Base-by-base conservation (phyloP, 2,329 filamentous ascomycete genomes). In the Cladorrhinum sp. region DNA sequence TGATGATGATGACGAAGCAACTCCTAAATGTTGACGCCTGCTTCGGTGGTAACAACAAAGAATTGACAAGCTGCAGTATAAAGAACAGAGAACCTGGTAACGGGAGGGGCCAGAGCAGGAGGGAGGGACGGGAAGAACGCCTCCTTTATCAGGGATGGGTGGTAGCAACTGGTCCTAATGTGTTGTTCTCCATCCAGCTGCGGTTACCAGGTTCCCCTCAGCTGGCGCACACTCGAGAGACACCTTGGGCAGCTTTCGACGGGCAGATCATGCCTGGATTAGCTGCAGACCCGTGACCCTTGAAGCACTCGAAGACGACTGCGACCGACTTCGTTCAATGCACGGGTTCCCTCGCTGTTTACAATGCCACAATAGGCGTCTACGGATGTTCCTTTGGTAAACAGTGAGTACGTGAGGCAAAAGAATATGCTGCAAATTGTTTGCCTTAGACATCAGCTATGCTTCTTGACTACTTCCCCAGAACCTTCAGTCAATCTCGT, bases 61-160 rank as follows among this genome's bases (percentile, higher is more conserved):
- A 10, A 36, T 13, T n/a, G 36, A 58, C 29, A 29, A 48, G 18
- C 7, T 24, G 27, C 20, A 64, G 51, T 29, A 9, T 50, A 45
- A 25, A 45, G 66, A 64, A 22, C 41, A 45, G 60, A 58, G 60
- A 62, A 59, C 52, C 59, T 54, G 61, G 57, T 60, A 55, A 59
- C 24, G 51, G 54, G 58, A 59, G 58, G 41, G 41, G 41, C n/a
- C n/a, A n/a, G n/a, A 32, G 29, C 41, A 60, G 62, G 48, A 23
- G 32, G 60, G 62, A 58, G 52, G 60, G 57, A 63, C 50, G 55
- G 59, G 57, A 62, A 58, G 8, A 16, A 45, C 41, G 25, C 51
- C 45, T 58, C 55, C 59, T 66, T 67, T 68, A 65, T 58, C n/a
- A n/a, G 61, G 50, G 12, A 57, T 41, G 61, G 53, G 49, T 50